Evolutionary conservation across 345 rosid genomes (phyloP).

Genomic region (Camelina neglecta): DNA sequence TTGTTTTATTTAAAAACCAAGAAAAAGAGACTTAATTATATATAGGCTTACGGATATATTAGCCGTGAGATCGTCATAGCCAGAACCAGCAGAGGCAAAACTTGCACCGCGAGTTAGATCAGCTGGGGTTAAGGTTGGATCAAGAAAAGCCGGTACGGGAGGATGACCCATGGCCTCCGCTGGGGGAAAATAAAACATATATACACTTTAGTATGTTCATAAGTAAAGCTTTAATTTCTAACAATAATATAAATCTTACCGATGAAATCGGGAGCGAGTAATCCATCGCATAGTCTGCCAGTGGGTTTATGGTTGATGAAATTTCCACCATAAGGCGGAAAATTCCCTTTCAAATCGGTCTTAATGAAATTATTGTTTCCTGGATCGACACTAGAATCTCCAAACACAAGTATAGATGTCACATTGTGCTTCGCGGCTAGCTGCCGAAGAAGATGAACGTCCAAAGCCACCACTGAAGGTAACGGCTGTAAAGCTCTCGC

Average conservation of each 20-base stretch:
- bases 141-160: slow-evolving; percentile 71
- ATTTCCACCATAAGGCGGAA: slow-evolving; percentile 70
- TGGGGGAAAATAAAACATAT: slow-evolving; percentile 26
- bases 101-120: slow-evolving; percentile 77
- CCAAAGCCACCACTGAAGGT: slow-evolving; percentile 36
- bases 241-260: slow-evolving; percentile 45
- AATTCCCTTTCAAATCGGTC: slow-evolving; percentile 61
- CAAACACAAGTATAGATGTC: slow-evolving; percentile 70
- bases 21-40: neutral
- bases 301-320: slow-evolving; percentile 66
- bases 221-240: neutral
- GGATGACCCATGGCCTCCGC: slow-evolving; percentile 74
- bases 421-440: slow-evolving; percentile 60
- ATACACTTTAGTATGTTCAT: neutral
- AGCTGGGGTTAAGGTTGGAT: slow-evolving; percentile 51
- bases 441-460: slow-evolving; percentile 41
- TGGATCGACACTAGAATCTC: slow-evolving; percentile 87
- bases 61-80: slow-evolving; percentile 87
- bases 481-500: slow-evolving; percentile 20
- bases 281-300: slow-evolving; percentile 70
- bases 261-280: slow-evolving; percentile 74
- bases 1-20: neutral
- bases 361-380: slow-evolving; percentile 71
- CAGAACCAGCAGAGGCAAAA: slow-evolving; percentile 94
- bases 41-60: slow-evolving; percentile 65